Percentiles rank a stretch among this genome's conserved stretches.
phyloP scores from a whole-genome alignment of 495 filamentous ascomycete genomes.

The Aspergillus olivimuriae region DNA sequence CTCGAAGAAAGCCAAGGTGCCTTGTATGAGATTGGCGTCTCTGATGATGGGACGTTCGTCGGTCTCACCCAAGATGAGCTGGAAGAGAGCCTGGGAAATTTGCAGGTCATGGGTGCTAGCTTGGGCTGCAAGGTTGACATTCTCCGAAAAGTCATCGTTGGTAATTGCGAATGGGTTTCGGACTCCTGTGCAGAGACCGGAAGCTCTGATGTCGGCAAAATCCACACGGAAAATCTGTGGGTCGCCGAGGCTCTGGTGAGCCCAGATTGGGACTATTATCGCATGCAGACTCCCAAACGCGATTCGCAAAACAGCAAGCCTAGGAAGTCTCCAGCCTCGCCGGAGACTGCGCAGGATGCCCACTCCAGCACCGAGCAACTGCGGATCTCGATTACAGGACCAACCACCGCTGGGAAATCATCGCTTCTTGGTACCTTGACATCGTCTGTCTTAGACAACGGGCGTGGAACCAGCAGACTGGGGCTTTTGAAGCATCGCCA shows the following conservation, averaged over 20 bases:
- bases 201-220: conserved; percentile 10
- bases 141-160: conserved; percentile 76
- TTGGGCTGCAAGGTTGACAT: conserved; percentile 86
- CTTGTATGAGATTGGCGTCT: conserved; percentile 92
- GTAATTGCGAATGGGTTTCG: conserved; percentile 74
- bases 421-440: conserved; percentile 84
- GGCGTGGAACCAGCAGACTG: conserved; percentile 78
- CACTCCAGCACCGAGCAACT: conserved; percentile 60
- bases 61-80: conserved; percentile 88
- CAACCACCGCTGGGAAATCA: conserved; percentile 91
- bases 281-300: conserved; percentile 3
- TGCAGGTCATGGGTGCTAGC: conserved; percentile 85
- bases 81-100: conserved; percentile 76
- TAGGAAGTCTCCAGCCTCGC: no score
- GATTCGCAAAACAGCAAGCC: background rate
- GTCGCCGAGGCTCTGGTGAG: conserved; percentile 82
- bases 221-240: conserved; percentile 57
- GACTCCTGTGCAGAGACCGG: conserved; percentile 13
- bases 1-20: conserved; percentile 91
- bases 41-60: conserved; percentile 88
- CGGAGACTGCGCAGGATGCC: background rate
- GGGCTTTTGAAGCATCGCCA: conserved; percentile 90
- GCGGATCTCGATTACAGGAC: conserved; percentile 83
- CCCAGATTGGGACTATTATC: conserved; percentile 48
- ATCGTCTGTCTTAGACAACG: conserved; percentile 84